Evolutionary conservation across 2,329 filamentous ascomycete genomes (phyloP).

Genomic region (Cylindrodendrum hubeiense): DNA sequence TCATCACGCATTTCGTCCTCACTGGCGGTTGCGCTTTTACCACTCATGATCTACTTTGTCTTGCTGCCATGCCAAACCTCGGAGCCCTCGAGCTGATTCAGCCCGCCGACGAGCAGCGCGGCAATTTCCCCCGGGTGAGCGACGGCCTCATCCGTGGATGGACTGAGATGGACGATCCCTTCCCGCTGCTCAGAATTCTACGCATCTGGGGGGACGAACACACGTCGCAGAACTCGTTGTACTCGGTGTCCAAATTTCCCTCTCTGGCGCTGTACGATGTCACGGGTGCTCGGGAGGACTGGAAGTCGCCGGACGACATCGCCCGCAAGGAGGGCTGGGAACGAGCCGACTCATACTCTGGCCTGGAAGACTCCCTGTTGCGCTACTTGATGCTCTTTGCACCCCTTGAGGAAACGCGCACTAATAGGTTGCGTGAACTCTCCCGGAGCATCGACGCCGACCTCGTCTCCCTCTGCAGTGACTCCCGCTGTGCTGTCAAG

Average conservation of each 20-base stretch:
- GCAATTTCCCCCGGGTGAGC: conserved; percentile 53
- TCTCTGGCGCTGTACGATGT: conserved; percentile 60
- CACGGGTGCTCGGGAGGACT: conserved; percentile 51
- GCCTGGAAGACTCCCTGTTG: conserved; percentile 49
- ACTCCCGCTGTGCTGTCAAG: conserved; percentile 49
- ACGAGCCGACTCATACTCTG: conserved; percentile 38
- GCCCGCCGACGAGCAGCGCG: conserved; percentile 45
- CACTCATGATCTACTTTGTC: conserved; percentile 54
- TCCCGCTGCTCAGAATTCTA: conserved; percentile 61
- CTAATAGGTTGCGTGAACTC: conserved; percentile 41
- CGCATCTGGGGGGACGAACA: conserved; percentile 58
- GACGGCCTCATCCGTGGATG: conserved; percentile 62
- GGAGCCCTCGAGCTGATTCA: conserved; percentile 62
- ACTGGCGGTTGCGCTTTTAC: conserved; percentile 51
- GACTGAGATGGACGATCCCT: conserved; percentile 55
- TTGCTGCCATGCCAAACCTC: conserved; percentile 60
- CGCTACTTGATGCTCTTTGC: conserved; percentile 52
- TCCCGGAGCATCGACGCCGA: conserved; percentile 51
- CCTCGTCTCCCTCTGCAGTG: conserved; percentile 49
- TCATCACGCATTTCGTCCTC: conserved; percentile 57
- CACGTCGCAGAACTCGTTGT: conserved; percentile 55
- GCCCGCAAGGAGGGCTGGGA: conserved; percentile 52
- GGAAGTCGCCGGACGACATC: conserved; percentile 44
- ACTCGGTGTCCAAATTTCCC: conserved; percentile 57
- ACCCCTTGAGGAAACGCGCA: conserved; percentile 42